A percentile compares a stretch with the other conserved stretches of the same genome.
Conservation (phyloP, 2,329 filamentous ascomycete genomes). For the Drechslera avenae region DNA sequence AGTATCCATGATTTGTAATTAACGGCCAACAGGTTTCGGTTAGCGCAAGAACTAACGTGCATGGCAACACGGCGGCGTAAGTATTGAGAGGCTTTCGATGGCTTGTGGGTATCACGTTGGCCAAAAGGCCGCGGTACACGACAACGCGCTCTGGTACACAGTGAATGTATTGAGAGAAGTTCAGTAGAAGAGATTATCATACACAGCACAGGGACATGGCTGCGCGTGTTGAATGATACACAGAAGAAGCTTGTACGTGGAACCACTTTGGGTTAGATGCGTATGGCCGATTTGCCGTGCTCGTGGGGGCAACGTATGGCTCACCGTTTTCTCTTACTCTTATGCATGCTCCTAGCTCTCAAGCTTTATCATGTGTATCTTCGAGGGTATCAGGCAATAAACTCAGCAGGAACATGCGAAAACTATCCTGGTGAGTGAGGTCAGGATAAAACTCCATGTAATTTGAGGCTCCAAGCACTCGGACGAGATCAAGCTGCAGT, state of each 20-base stretch:
- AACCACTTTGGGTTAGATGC: neutral
- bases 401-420: too few relatives aligned
- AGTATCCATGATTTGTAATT: neutral
- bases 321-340: too few relatives aligned
- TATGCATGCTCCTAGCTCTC: too few relatives aligned
- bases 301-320: too few relatives aligned
- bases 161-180: neutral
- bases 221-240: neutral
- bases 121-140: slow-evolving; percentile 1
- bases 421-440: too few relatives aligned
- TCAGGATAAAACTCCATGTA: too few relatives aligned
- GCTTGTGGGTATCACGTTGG: slow-evolving; percentile 8
- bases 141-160: neutral
- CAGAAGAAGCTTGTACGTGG: neutral
- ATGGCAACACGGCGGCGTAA: neutral
- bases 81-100: slow-evolving; percentile 6
- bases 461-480: too few relatives aligned
- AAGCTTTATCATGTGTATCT: too few relatives aligned
- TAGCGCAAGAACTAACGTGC: neutral
- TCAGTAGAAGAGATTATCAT: neutral
- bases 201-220: neutral
- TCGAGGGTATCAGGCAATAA: too few relatives aligned
- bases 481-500: too few relatives aligned
- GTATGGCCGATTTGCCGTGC: too few relatives aligned
- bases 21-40: neutral